A percentile compares a stretch with the other conserved stretches of the same genome.
phyloP scores from a whole-genome alignment of 306 rosid genomes.

The Vigna mungo region DNA sequence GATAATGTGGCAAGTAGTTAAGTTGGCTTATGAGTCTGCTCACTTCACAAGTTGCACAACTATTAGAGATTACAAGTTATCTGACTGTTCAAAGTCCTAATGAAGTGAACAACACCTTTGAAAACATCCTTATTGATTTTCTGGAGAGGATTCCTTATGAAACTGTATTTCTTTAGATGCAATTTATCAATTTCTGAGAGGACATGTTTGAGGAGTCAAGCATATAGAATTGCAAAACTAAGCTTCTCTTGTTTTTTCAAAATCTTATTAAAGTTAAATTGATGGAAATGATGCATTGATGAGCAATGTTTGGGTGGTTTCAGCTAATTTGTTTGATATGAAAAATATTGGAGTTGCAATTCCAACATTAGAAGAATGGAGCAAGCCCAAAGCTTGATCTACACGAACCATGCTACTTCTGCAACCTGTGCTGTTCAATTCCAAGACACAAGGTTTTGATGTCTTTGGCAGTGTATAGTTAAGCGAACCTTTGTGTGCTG shows the following conservation, averaged over 20 bases:
- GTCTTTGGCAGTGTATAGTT: constrained; percentile 19
- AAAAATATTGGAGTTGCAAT: constrained; percentile 77
- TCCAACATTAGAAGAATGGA: constrained; percentile 72
- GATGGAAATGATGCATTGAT: constrained; percentile 4
- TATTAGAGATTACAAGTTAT: constrained; percentile 1
- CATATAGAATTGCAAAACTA: too few species aligned
- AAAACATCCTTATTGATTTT: constrained; percentile 1
- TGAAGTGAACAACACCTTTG: neutral
- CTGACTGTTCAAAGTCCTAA: constrained; percentile 7
- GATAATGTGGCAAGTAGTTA: neutral
- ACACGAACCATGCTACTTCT: constrained; percentile 29
- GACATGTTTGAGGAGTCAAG: neutral
- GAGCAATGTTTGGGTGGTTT: constrained; percentile 46
- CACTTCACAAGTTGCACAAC: neutral
- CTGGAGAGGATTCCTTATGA: constrained; percentile 1
- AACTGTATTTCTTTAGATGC: neutral
- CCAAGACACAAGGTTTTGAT: constrained; percentile 26
- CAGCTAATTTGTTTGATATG: constrained; percentile 89
- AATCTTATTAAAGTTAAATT: constrained; percentile 10
- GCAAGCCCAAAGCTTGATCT: constrained; percentile 52
- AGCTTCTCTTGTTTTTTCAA: neutral
- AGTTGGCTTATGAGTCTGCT: neutral
- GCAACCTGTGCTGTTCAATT: constrained; percentile 27
- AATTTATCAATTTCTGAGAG: neutral
- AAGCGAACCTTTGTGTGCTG: constrained; percentile 15